A percentile compares a stretch with the other conserved stretches of the same genome.
Evolutionary conservation across 2,329 filamentous ascomycete genomes (phyloP).

Genomic region (Thielaviopsis populi): DNA sequence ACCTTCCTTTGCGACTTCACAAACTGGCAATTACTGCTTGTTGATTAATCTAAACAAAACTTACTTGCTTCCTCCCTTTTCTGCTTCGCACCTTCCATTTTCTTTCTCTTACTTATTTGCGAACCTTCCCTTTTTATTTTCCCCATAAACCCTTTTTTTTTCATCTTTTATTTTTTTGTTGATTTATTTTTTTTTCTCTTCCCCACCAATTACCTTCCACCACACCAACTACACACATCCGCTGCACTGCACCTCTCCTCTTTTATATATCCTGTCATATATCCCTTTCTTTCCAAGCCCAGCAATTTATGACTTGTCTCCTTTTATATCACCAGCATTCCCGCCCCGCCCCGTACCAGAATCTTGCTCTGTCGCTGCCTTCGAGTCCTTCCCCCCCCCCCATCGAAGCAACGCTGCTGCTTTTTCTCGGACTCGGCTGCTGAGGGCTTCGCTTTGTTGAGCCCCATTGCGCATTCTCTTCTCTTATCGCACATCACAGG

Average conservation of each 20-base stretch:
- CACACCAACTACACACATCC: neutral
- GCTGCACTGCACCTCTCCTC: neutral
- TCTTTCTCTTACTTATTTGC: neutral
- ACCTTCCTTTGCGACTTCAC: neutral
- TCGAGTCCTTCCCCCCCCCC: neutral
- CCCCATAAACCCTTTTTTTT: neutral
- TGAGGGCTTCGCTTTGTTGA: neutral
- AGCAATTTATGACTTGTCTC: neutral
- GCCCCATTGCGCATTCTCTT: neutral
- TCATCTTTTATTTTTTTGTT: neutral
- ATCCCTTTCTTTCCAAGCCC: neutral
- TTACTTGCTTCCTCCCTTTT: neutral
- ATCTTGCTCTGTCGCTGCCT: neutral
- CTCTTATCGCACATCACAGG: neutral
- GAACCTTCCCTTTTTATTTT: neutral
- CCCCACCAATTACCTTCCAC: neutral
- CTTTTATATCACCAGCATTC: neutral
- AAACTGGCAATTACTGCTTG: neutral
- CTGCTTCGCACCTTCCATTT: conserved; percentile 1
- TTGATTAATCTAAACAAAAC: neutral
- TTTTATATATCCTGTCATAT: conserved; percentile 1
- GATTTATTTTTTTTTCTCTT: neutral
- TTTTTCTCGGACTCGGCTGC: neutral
- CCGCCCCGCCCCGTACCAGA: neutral
- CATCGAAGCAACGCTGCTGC: neutral